Base-by-base conservation (phyloP, 1,139 yeast genomes). In the Entelexis paramagnoliae region DNA sequence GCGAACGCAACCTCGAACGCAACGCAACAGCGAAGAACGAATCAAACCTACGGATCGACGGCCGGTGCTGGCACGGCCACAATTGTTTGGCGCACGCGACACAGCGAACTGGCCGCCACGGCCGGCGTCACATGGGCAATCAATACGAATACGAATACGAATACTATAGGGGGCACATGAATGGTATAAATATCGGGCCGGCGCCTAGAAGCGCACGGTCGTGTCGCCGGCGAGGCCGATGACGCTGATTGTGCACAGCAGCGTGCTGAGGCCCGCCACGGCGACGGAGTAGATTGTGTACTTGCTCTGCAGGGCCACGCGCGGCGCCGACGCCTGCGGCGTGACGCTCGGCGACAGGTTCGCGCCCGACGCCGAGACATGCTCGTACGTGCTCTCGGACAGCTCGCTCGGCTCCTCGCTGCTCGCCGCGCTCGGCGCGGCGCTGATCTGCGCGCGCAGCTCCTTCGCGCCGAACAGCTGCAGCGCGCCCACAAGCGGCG, bases 201-300 rank as follows among this genome's bases (percentile, higher is more conserved):
- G 22, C 22, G 43, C 9, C 32, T 39, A 46, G 44, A 46, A 32
- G 13, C 39, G 49, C 34, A 29, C 46, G 19, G 46, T 24, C 8
- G 50, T 22, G 33, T 54, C 57, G 19, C 62, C 62, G 1, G 60
- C 61, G 3, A 59, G 56, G 30, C 62, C 62, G 10, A 59, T 49
- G 14, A 58, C 50, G 46, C 54, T 54, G 38, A 59, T 34, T 17
- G 55, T 45, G 46, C 45, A 58, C 36, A 59, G 53, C 34, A 54
- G 42, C 16, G 53, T 24, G 49, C 60, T 58, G 28, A 59, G 55
- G n/a, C 52, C 55, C 8, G 59, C 58, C 7, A 58, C 61, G 20
- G 53, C 60, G 33, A 48, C 46, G 16, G 60, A 44, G 46, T 50
- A 58, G 10, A 59, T 45, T 8, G 48, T 42, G 51, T 49, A 49